These are phyloP conservation scores for Hypoxylon perforatum DNA, from an alignment of 495 filamentous ascomycete genomes.

Conservation along the genomic window DNA sequence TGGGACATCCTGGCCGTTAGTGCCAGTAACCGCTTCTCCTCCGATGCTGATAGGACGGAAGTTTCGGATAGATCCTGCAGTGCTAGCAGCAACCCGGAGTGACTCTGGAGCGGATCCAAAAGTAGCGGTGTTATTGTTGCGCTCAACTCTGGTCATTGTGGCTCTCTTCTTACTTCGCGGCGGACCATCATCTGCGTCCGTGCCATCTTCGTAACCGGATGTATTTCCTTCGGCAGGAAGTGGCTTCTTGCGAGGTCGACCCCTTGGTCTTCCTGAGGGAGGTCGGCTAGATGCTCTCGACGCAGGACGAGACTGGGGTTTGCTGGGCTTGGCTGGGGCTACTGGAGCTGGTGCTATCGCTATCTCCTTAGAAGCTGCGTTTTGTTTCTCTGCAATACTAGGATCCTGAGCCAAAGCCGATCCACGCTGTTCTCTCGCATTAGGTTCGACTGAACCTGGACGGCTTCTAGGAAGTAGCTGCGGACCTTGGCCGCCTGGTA, in stretches of 20 bases:
- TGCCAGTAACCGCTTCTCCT: slow-evolving; percentile 56
- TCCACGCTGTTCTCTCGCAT: slow-evolving; percentile 17
- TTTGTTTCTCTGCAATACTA: slow-evolving; percentile 23
- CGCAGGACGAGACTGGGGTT: slow-evolving; percentile 54
- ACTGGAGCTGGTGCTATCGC: slow-evolving; percentile 21
- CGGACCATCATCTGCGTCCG: slow-evolving; percentile 69
- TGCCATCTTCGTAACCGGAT: slow-evolving; percentile 77
- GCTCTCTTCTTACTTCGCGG: slow-evolving; percentile 72
- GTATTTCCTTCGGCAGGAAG: slow-evolving; percentile 60
- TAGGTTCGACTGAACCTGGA: slow-evolving; percentile 35
- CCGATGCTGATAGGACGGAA: slow-evolving; percentile 78
- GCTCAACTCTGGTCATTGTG: slow-evolving; percentile 74
- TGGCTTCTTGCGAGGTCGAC: slow-evolving; percentile 59
- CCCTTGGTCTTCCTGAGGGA: slow-evolving; percentile 58
- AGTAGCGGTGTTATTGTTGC: slow-evolving; percentile 72
- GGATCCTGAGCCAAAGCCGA: slow-evolving; percentile 14
- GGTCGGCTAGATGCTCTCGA: slow-evolving; percentile 53
- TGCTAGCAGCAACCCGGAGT: slow-evolving; percentile 87
- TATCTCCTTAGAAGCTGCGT: slow-evolving; percentile 17
- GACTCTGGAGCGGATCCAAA: slow-evolving; percentile 80
- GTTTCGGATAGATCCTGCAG: slow-evolving; percentile 85
- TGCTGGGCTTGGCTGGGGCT: slow-evolving; percentile 23
- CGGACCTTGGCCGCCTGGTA: slow-evolving; percentile 13
- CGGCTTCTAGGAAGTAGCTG: slow-evolving; percentile 27
- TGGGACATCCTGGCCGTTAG: slow-evolving; percentile 77